A percentile compares a stretch with the other conserved stretches of the same genome.
These are phyloP conservation scores for Eucalyptus albens DNA, from an alignment of 345 rosid genomes.

Conservation along the genomic window DNA sequence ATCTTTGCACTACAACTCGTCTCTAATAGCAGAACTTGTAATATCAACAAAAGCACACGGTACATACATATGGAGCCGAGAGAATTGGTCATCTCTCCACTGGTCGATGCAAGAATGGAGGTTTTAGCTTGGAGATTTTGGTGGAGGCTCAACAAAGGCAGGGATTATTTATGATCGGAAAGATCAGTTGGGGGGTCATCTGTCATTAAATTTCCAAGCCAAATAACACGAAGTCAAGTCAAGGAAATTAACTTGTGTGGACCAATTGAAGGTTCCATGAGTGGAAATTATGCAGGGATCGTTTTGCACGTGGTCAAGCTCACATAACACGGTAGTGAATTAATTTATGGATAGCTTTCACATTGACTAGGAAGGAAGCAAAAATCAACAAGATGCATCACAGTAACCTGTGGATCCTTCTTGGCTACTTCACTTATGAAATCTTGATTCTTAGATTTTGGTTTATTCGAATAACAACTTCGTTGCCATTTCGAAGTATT, in stretches of 20 bases:
- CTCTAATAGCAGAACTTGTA: too few relatives aligned
- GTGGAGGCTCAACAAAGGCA: not conserved
- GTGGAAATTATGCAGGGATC: not conserved
- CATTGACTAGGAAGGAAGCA: not conserved
- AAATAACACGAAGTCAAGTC: not conserved
- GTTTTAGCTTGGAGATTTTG: not conserved
- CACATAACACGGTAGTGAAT: not conserved
- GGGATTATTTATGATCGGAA: not conserved
- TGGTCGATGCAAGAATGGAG: too few relatives aligned
- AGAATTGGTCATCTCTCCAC: too few relatives aligned
- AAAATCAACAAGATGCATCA: too few relatives aligned
- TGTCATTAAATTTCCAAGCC: not conserved
- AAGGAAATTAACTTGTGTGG: not conserved
- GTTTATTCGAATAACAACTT: too few relatives aligned
- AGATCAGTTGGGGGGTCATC: not conserved
- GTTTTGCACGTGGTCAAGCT: accelerated
- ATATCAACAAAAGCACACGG: too few relatives aligned
- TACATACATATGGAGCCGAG: too few relatives aligned
- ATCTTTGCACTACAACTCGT: accelerated
- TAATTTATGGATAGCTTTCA: not conserved
- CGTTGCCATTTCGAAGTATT: too few relatives aligned
- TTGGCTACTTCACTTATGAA: too few relatives aligned
- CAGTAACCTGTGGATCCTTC: too few relatives aligned
- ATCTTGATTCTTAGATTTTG: too few relatives aligned
- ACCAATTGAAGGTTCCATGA: not conserved